A percentile compares a stretch with the other conserved stretches of the same genome.
Evolutionary conservation across 2,329 filamentous ascomycete genomes (phyloP).

Genomic region (Elsinoe ampelina): DNA sequence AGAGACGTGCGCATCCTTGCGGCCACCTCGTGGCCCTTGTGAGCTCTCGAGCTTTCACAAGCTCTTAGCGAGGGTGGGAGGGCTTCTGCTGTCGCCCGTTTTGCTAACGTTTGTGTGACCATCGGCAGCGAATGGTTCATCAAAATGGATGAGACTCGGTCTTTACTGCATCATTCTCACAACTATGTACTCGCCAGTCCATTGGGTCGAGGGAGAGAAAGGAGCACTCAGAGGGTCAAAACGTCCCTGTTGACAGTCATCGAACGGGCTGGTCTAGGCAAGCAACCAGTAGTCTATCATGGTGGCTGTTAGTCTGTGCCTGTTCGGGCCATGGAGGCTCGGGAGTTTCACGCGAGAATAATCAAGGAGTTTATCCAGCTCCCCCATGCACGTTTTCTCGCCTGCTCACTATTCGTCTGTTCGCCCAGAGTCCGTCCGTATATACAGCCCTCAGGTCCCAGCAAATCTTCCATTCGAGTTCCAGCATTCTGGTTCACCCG

Average conservation of each 20-base stretch:
- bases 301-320: constrained; percentile 11
- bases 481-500: constrained; percentile 14
- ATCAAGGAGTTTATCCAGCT: background rate
- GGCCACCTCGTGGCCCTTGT: background rate
- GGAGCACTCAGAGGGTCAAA: background rate
- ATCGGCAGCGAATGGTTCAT: background rate
- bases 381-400: constrained; percentile 1
- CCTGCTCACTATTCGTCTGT: background rate
- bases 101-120: background rate
- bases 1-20: background rate
- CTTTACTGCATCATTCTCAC: background rate
- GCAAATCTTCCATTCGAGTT: constrained; percentile 6
- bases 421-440: background rate
- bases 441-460: constrained; percentile 12
- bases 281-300: constrained; percentile 6
- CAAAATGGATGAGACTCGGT: background rate
- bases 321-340: constrained; percentile 1
- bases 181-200: background rate
- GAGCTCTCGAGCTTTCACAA: background rate
- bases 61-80: background rate
- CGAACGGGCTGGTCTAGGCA: background rate
- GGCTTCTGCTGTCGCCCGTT: background rate
- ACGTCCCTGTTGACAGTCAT: background rate
- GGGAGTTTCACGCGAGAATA: constrained; percentile 2
- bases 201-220: background rate